Base-by-base conservation (phyloP, 306 rosid genomes). In the Rosa lucieae region DNA sequence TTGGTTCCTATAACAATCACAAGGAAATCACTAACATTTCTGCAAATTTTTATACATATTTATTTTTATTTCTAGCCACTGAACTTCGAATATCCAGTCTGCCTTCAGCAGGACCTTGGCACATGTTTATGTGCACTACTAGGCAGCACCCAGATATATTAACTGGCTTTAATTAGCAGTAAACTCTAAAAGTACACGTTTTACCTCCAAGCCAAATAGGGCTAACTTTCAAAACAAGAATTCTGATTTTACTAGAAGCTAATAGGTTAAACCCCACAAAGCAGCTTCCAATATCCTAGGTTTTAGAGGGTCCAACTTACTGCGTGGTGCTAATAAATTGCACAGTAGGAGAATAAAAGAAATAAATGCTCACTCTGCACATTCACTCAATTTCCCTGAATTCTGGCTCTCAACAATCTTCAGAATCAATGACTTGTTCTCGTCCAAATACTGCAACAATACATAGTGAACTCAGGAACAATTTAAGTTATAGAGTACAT, bases 331-430 rank as follows among this genome's bases (percentile, higher is more conserved):
- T 37, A 43, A 53, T 2, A 20, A 44, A 8, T 37, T 53, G 55
- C 70, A 71, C 11, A 35, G 5, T 29, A 35, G 11, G 68, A 77
- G 21, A 84, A 47, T 11, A 42, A 39, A 65, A 87, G 59, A 70
- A 11, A 37, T 48, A 17, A 76, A 51, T 83, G 76, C 98, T 87
- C 89, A 96, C 99, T 96, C 99, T 32, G 99, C 99, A 77, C 98
- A 96, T 81, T 96, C 99, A 86, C 82, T 88, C 77, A 96, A 73
- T 85, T 93, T 96, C 80, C 99, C 99, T 3, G 93, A 81, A 72
- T 93, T 96, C 83, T 96, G 99, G 92, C 98, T 90, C 86, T 96
- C 99, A 32, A 96, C 99, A 75, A 96, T 96, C 96, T 93, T 96
- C 91, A 96, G 86, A 81, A 96, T 96, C 75, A 96, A 84, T n/a